phyloP scores from a whole-genome alignment of 164 flowering plant species.

The Euptelea pleiosperma region DNA sequence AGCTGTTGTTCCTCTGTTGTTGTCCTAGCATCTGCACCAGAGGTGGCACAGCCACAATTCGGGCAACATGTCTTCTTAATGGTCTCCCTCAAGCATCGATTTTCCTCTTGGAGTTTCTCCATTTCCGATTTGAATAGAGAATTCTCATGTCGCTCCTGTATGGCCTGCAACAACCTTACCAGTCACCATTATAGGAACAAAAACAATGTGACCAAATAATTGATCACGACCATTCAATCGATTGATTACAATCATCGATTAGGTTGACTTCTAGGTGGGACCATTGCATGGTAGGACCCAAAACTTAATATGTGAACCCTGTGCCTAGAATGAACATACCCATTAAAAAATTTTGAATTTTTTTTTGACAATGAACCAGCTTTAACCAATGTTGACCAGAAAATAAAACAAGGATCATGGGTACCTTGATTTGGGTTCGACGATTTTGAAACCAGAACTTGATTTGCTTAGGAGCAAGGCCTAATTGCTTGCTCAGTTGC shows the following conservation, averaged over 20 bases:
- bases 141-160: slow-evolving; percentile 98
- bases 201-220: no score
- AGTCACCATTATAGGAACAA: no score
- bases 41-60: slow-evolving; percentile 70
- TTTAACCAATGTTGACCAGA: no score
- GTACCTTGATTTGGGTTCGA: slow-evolving; percentile 95
- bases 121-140: slow-evolving; percentile 83
- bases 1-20: slow-evolving; percentile 72
- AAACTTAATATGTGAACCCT: no score
- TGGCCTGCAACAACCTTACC: slow-evolving; percentile 54
- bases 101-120: slow-evolving; percentile 82
- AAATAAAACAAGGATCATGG: neutral
- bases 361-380: no score
- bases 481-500: slow-evolving; percentile 88
- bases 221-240: no score
- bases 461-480: slow-evolving; percentile 97
- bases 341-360: neutral
- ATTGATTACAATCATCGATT: no score
- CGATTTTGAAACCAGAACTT: slow-evolving; percentile 99
- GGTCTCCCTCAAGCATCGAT: slow-evolving; percentile 72
- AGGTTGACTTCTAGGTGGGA: no score
- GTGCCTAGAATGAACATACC: no score
- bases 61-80: slow-evolving; percentile 72
- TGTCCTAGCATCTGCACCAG: slow-evolving; percentile 38
- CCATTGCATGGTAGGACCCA: no score